phyloP scores from a whole-genome alignment of 768 basidiomycete genomes.

The Leccinum imitatum region DNA sequence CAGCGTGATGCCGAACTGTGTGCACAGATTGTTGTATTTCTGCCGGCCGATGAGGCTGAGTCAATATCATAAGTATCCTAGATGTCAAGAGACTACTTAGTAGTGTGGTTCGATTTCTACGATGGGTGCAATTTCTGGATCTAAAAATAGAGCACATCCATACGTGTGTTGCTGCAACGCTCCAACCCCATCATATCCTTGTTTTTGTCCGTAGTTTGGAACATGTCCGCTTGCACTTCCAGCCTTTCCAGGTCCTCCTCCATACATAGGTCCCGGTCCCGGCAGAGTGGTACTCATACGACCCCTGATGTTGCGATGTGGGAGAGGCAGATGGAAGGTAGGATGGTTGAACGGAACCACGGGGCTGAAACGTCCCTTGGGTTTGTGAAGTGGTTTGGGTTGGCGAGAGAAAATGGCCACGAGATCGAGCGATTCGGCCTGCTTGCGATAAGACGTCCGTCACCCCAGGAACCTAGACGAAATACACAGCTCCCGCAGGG shows the following conservation, averaged over 20 bases:
- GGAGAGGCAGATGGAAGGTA: slow-evolving; percentile 11
- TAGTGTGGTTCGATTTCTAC: too few species aligned
- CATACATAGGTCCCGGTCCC: slow-evolving; percentile 12
- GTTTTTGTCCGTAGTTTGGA: slow-evolving; percentile 16
- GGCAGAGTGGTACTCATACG: slow-evolving; percentile 24
- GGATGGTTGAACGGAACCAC: slow-evolving; percentile 7
- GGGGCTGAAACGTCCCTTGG: slow-evolving; percentile 16
- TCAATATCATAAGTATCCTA: too few species aligned
- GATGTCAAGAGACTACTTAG: too few species aligned
- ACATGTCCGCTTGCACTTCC: slow-evolving; percentile 16
- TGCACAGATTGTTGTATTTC: too few species aligned
- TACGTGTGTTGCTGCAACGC: slow-evolving; percentile 26
- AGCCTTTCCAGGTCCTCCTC: slow-evolving; percentile 17
- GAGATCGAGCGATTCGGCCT: slow-evolving; percentile 13
- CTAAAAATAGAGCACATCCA: slow-evolving; percentile 8
- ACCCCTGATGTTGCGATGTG: slow-evolving; percentile 17
- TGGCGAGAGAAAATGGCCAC: slow-evolving; percentile 16
- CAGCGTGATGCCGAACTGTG: too few species aligned
- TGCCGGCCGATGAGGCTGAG: too few species aligned
- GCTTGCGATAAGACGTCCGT: slow-evolving; percentile 38
- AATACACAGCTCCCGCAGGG: slow-evolving; percentile 75
- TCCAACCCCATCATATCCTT: slow-evolving; percentile 26
- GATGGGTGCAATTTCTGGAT: too few species aligned
- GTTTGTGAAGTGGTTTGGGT: slow-evolving; percentile 15
- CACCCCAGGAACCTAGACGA: slow-evolving; percentile 73